Base-by-base conservation (phyloP, 2,329 filamentous ascomycete genomes). In the Diaporthe batatas region DNA sequence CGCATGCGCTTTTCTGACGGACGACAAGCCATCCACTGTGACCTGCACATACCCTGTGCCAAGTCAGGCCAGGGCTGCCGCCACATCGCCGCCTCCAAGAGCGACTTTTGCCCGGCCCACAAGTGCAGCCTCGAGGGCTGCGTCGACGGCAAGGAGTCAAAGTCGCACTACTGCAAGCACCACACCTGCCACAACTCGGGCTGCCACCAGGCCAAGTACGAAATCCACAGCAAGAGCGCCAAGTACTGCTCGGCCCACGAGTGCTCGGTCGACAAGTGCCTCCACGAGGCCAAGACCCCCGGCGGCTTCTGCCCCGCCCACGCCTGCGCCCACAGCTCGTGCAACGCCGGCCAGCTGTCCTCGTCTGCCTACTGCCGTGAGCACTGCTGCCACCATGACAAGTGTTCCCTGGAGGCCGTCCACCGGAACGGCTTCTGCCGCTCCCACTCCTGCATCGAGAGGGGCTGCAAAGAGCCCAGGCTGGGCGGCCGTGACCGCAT, bases 61-160 rank as follows among this genome's bases (percentile, higher is more conserved):
- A 62, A 51, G 14, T 49, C 49, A 4, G 42, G 34, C 10, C 69
- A 69, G 3, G 69, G 72, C 23, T 74, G 73, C 51, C 58, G 44
- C 36, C 42, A 65, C n/a, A 44, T 70, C n/a, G 70, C 70, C 42
- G 47, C 53, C 1, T 25, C 57, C 16, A 44, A 70, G 6, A 65
- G 25, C 2, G 12, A 32, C 25, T 59, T 72, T 29, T 74, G 70
- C 51, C 25, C 39, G 36, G 49, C 68, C 1, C 73, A 74, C 57
- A 74, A 74, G 64, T 74, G 73, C 73, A 67, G 44, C 23, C 57
- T 72, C 32, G 64, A 72, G 11, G 51, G 70, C 14, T 74, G 73
- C n/a, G 2, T 49, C 2, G 32, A 42, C 6, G 73, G 53, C 14
- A 72, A 70, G 42, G 57, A 58, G 16, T 34, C 32, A 6, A 21